A percentile compares a stretch with the other conserved stretches of the same genome.
Evolutionary conservation across 1,139 yeast species (phyloP).

Genomic region (Debaryomyces udenii): DNA sequence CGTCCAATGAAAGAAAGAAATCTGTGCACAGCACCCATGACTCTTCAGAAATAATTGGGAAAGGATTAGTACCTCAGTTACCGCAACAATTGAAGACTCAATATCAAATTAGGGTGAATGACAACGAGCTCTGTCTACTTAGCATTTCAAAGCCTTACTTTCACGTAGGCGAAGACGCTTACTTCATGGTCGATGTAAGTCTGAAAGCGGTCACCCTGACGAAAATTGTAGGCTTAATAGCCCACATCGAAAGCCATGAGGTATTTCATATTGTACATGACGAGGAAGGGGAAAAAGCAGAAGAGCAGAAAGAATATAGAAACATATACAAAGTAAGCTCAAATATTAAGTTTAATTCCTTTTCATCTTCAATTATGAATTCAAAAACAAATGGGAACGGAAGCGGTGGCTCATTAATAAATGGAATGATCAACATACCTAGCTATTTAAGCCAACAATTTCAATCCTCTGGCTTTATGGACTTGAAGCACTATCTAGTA

Average conservation of each 20-base stretch:
- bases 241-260: conserved; percentile 47
- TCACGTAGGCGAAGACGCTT: conserved; percentile 53
- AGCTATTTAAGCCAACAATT: conserved; percentile 38
- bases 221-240: conserved; percentile 37
- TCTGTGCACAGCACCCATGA: conserved; percentile 25
- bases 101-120: conserved; percentile 42
- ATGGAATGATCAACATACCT: conserved; percentile 39
- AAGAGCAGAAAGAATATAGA: conserved; percentile 19
- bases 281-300: conserved; percentile 13
- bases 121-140: conserved; percentile 36
- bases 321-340: conserved; percentile 45
- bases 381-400: conserved; percentile 11
- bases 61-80: conserved; percentile 29
- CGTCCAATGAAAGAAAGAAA: conserved; percentile 34
- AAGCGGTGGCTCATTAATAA: conserved; percentile 19
- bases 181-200: conserved; percentile 34
- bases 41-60: conserved; percentile 17
- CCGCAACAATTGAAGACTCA: conserved; percentile 39
- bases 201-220: conserved; percentile 21
- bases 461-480: conserved; percentile 40
- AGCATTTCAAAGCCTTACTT: conserved; percentile 46
- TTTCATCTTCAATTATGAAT: conserved; percentile 34
- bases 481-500: conserved; percentile 40
- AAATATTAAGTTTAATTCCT: conserved; percentile 36
- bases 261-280: conserved; percentile 26